phyloP scores from a whole-genome alignment of 2,329 filamentous ascomycete genomes.

The Paecilomyces formosus region DNA sequence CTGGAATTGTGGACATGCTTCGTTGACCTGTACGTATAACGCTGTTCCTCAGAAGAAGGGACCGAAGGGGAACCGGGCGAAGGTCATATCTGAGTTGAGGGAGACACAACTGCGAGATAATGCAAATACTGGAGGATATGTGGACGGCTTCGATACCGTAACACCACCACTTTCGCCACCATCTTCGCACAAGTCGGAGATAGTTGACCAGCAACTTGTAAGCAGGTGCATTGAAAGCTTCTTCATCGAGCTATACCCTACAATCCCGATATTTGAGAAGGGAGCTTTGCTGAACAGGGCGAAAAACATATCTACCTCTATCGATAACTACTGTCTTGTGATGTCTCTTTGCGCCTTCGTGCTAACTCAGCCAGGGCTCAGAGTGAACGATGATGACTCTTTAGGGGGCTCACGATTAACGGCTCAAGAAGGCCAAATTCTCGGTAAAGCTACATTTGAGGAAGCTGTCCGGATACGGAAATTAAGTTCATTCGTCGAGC shows the following conservation, averaged over 20 bases:
- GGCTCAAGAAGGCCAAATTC: slow-evolving; percentile 49
- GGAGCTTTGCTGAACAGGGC: slow-evolving; percentile 6
- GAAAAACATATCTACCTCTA: slow-evolving; percentile 43
- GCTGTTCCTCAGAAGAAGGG: slow-evolving; percentile 70
- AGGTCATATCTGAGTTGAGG: slow-evolving; percentile 66
- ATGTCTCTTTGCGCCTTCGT: slow-evolving; percentile 17
- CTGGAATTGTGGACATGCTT: slow-evolving; percentile 60
- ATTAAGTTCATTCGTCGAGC: slow-evolving; percentile 17
- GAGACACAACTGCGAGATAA: slow-evolving; percentile 50
- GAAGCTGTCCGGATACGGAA: slow-evolving; percentile 41
- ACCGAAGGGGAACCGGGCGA: slow-evolving; percentile 65
- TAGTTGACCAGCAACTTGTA: slow-evolving; percentile 56
- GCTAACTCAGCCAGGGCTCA: slow-evolving; percentile 21
- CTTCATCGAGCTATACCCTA: slow-evolving; percentile 48
- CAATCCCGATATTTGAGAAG: slow-evolving; percentile 15
- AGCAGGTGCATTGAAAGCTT: slow-evolving; percentile 62
- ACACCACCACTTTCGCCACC: background rate
- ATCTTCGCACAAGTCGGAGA: slow-evolving; percentile 39
- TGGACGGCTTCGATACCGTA: background rate
- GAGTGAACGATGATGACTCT: background rate
- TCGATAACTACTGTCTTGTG: slow-evolving; percentile 15
- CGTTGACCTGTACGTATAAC: slow-evolving; percentile 65
- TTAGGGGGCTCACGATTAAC: slow-evolving; percentile 40
- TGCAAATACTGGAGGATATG: background rate
- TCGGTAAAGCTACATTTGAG: slow-evolving; percentile 58